Evolutionary conservation across 148 eudicot species (phyloP).

Genomic region (Camellia japonica): DNA sequence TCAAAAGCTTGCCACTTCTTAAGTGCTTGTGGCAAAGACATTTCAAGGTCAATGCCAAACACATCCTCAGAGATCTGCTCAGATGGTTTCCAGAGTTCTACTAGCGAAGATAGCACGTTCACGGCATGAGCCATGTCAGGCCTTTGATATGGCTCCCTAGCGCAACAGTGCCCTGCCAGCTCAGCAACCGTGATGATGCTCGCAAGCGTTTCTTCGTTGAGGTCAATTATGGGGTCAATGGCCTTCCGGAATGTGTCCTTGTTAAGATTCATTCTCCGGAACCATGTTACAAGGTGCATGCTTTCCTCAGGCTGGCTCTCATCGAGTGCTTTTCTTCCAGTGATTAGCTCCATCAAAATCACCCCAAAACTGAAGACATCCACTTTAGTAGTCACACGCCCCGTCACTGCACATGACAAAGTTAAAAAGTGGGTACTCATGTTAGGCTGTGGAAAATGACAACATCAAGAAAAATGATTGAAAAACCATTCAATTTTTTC

Average conservation of each 20-base stretch:
- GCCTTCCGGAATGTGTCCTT: constrained; percentile 86
- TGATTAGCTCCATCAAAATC: constrained; percentile 82
- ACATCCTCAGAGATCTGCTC: constrained; percentile 58
- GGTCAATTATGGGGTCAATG: constrained; percentile 72
- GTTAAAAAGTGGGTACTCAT: background rate
- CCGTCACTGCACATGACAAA: constrained; percentile 56
- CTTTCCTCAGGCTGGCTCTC: constrained; percentile 95
- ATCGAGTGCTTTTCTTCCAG: constrained; percentile 85
- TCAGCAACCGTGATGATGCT: constrained; percentile 86
- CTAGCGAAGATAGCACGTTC: constrained; percentile 82
- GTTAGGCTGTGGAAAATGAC: background rate
- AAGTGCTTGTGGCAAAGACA: constrained; percentile 91
- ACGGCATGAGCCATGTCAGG: constrained; percentile 98
- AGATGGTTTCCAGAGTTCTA: constrained; percentile 82
- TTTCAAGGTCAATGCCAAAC: constrained; percentile 80
- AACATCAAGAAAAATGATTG: background rate
- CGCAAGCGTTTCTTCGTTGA: constrained; percentile 67
- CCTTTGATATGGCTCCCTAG: constrained; percentile 89
- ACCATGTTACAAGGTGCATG: constrained; percentile 96
- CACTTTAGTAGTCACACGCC: constrained; percentile 89
- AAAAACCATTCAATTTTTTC: no score
- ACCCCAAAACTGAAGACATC: constrained; percentile 92
- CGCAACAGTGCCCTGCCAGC: constrained; percentile 93
- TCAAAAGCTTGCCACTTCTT: constrained; percentile 91
- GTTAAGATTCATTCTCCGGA: constrained; percentile 82